Evolutionary conservation across 257 asterid species (phyloP).

Genomic region (Penstemon barbatus): DNA sequence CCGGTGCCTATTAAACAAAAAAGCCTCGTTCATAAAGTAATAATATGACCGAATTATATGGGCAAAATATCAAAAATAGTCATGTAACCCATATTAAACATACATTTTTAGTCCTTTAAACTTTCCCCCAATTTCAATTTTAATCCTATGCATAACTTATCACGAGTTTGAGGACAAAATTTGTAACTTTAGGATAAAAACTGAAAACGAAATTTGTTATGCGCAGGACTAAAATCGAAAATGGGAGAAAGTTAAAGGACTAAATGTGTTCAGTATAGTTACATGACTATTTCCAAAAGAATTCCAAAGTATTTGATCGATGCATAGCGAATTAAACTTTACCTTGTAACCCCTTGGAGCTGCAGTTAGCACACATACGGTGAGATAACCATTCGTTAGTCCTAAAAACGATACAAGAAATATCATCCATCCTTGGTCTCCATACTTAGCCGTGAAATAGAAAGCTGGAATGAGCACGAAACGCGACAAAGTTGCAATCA

Average conservation of each 20-base stretch:
- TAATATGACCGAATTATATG: not conserved
- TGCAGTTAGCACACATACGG: slow-evolving; percentile 64
- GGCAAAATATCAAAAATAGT: too few relatives aligned
- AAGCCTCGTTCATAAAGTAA: not conserved
- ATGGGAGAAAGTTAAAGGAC: too few relatives aligned
- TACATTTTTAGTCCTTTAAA: too few relatives aligned
- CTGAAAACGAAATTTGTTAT: too few relatives aligned
- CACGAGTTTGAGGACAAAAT: too few relatives aligned
- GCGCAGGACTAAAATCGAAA: too few relatives aligned
- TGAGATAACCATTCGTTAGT: slow-evolving; percentile 76
- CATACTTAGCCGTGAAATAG: slow-evolving; percentile 83
- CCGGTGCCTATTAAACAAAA: slow-evolving; percentile 68
- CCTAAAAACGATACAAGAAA: slow-evolving; percentile 68
- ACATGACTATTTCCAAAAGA: too few relatives aligned
- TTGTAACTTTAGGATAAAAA: too few relatives aligned
- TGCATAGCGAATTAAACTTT: not conserved
- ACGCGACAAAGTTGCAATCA: slow-evolving; percentile 52
- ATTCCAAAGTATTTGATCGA: too few relatives aligned
- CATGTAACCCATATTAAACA: not conserved
- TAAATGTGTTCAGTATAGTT: too few relatives aligned
- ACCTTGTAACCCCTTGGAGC: slow-evolving; percentile 94
- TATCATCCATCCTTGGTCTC: slow-evolving; percentile 84
- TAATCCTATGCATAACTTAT: too few relatives aligned
- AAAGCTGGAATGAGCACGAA: slow-evolving; percentile 69
- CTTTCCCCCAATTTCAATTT: too few relatives aligned